phyloP scores from a whole-genome alignment of 176 grass and related monocot species.

The Echinochloa phyllopogon region DNA sequence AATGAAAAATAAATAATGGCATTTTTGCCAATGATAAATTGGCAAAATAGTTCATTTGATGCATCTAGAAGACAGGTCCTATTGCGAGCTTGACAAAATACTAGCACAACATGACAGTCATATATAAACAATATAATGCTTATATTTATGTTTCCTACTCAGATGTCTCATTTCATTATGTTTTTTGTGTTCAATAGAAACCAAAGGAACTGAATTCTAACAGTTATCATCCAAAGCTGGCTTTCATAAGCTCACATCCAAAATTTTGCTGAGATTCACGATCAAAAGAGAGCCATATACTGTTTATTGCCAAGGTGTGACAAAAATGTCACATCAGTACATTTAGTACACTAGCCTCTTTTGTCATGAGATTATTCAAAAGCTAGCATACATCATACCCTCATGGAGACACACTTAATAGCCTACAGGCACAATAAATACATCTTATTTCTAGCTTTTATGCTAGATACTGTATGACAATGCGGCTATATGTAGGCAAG shows the following conservation, averaged over 20 bases:
- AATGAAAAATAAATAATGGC: neutral
- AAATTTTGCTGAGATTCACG: neutral
- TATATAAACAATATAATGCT: neutral
- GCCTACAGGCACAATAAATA: constrained; percentile 11
- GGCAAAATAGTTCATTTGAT: neutral
- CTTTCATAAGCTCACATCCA: neutral
- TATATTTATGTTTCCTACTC: neutral
- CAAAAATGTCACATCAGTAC: constrained; percentile 11
- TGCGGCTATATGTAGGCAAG: constrained; percentile 27
- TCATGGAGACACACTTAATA: constrained; percentile 35
- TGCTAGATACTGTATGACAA: constrained; percentile 32
- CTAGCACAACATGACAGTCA: neutral
- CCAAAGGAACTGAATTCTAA: neutral
- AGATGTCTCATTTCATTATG: neutral
- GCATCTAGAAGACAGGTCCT: neutral
- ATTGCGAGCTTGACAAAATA: neutral
- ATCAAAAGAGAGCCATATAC: neutral
- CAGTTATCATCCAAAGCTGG: neutral
- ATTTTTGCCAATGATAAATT: neutral
- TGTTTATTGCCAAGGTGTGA: constrained; percentile 42
- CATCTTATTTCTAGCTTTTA: constrained; percentile 45
- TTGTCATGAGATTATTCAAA: constrained; percentile 1
- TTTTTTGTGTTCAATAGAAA: neutral
- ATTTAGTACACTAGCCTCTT: neutral
- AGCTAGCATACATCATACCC: neutral